These are phyloP conservation scores for Rhizopogon salebrosus DNA, from an alignment of 768 basidiomycete species.

Conservation along the genomic window DNA sequence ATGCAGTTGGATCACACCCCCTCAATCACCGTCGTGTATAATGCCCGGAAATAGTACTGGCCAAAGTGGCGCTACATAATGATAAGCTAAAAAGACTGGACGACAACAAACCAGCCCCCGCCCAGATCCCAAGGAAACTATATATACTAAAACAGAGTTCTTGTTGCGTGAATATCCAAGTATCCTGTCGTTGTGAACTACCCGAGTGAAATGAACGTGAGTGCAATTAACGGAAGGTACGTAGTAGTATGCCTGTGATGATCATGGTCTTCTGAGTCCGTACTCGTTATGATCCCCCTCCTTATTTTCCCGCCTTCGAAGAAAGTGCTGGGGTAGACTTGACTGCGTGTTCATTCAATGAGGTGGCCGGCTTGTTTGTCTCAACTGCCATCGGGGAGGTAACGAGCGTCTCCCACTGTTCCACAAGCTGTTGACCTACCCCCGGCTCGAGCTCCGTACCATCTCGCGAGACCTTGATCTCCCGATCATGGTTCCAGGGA, in stretches of 20 bases:
- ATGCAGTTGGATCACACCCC: too few species aligned
- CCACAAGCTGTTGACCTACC: slow-evolving; percentile 61
- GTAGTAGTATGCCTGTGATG: slow-evolving; percentile 3
- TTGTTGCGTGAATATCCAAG: slow-evolving; percentile 54
- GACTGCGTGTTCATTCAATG: slow-evolving; percentile 2
- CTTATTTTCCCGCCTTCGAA: not conserved
- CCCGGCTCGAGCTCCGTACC: slow-evolving; percentile 89
- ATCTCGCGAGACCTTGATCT: slow-evolving; percentile 80
- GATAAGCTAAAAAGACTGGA: not conserved
- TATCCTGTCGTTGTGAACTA: slow-evolving; percentile 25
- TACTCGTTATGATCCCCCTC: not conserved
- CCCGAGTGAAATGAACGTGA: slow-evolving; percentile 6
- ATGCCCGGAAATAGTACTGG: too few species aligned
- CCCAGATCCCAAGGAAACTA: slow-evolving; percentile 7
- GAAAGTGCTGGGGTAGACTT: slow-evolving; percentile 3
- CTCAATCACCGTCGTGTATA: too few species aligned
- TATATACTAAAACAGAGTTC: slow-evolving; percentile 29
- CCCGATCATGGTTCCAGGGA: slow-evolving; percentile 85
- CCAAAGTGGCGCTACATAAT: too few species aligned
- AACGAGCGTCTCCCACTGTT: slow-evolving; percentile 55
- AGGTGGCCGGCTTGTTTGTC: not conserved
- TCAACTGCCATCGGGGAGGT: slow-evolving; percentile 6
- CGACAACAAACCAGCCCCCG: not conserved
- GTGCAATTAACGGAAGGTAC: slow-evolving; percentile 6
- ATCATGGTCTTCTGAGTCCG: not conserved